Conservation (phyloP, 768 basidiomycete species). For the Filobasidium wieringae region DNA sequence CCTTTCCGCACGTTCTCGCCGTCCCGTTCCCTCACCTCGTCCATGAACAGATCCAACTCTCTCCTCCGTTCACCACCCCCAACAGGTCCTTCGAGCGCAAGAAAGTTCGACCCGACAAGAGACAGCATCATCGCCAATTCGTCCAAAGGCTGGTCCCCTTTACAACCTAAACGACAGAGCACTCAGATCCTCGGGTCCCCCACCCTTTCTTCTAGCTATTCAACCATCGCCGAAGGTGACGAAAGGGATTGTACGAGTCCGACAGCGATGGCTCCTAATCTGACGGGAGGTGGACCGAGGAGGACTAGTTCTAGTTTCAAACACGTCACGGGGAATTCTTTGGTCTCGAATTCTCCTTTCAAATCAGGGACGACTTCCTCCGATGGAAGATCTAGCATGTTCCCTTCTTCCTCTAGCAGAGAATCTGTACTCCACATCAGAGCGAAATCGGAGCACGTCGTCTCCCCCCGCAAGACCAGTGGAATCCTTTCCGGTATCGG, state of each 20-base stretch:
- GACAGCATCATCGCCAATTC: constrained; percentile 35
- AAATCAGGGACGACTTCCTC: constrained; percentile 16
- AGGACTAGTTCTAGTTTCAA: constrained; percentile 38
- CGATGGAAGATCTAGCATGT: background rate
- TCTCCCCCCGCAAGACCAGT: background rate
- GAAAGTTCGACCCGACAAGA: constrained; percentile 10
- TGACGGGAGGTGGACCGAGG: constrained; percentile 18
- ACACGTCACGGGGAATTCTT: constrained; percentile 37
- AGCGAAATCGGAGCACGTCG: background rate
- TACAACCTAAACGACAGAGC: constrained; percentile 32
- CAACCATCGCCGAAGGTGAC: background rate
- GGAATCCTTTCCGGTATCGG: constrained; percentile 17
- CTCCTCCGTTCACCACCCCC: background rate
- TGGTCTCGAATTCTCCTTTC: constrained; percentile 39
- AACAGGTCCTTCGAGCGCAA: too few relatives aligned
- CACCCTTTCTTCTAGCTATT: constrained; percentile 8
- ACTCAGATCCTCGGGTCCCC: constrained; percentile 23
- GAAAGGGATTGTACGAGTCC: too few relatives aligned
- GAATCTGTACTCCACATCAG: background rate
- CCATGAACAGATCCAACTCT: too few relatives aligned
- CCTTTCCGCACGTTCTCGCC: background rate
- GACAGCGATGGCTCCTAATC: constrained; percentile 1
- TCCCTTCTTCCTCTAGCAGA: background rate
- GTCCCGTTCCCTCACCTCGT: background rate
- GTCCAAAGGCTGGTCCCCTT: constrained; percentile 38